Conservation (phyloP, 225 moss, liverwort and hornwort genomes). For the Straminergon stramineum region DNA sequence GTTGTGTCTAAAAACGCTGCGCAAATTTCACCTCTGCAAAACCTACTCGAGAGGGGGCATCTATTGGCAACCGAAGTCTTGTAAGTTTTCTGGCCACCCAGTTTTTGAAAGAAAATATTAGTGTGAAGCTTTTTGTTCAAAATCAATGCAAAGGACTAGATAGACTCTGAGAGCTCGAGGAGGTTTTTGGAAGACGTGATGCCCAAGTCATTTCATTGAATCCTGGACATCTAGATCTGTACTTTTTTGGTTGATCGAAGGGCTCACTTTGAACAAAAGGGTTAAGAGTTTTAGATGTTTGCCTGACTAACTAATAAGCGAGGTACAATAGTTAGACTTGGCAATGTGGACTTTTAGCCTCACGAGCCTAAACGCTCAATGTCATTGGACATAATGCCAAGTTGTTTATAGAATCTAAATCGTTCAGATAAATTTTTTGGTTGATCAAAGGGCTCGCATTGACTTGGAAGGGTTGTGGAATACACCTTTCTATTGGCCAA, state of each 20-base stretch:
- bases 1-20: background rate
- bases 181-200: background rate
- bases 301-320: background rate
- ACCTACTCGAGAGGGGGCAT: conserved; percentile 10
- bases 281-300: background rate
- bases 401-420: background rate
- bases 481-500: background rate
- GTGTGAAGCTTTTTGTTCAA: background rate
- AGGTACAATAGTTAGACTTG: background rate
- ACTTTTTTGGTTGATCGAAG: background rate
- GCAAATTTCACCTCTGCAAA: conserved; percentile 37
- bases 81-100: conserved; percentile 1
- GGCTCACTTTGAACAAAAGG: background rate
- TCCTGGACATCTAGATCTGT: background rate
- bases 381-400: background rate
- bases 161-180: background rate
- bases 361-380: background rate
- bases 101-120: background rate
- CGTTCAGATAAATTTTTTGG: background rate
- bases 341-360: background rate
- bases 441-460: background rate
- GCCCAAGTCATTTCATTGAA: background rate
- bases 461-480: background rate
- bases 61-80: background rate
- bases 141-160: background rate